These are phyloP conservation scores for Scytalidium lignicola DNA, from an alignment of 2,329 filamentous ascomycete species.

Conservation along the genomic window DNA sequence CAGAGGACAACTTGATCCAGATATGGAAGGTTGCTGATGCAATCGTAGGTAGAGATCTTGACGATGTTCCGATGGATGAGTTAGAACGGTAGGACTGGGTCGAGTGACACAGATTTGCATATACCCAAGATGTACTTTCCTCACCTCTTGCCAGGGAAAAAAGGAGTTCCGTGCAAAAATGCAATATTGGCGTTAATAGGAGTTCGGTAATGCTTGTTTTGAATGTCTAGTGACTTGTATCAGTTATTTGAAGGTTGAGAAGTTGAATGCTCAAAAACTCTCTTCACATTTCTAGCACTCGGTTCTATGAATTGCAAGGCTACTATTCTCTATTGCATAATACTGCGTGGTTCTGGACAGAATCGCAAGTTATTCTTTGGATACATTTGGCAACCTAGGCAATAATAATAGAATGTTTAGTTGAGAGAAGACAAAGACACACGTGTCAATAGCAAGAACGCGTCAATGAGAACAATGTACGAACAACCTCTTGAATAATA, in stretches of 20 bases:
- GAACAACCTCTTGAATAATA: no score
- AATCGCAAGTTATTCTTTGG: no score
- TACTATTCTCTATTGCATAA: background rate
- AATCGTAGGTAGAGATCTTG: constrained; percentile 72
- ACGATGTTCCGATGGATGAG: constrained; percentile 71
- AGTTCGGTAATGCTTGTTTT: background rate
- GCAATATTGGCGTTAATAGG: constrained; percentile 9
- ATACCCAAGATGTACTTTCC: constrained; percentile 11
- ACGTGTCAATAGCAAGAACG: background rate
- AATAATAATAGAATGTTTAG: no score
- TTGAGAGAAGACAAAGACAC: background rate
- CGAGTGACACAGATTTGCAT: constrained; percentile 7
- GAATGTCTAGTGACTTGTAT: background rate
- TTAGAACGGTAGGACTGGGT: constrained; percentile 50
- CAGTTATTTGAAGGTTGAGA: background rate
- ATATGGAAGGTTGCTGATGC: constrained; percentile 85
- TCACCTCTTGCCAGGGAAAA: background rate
- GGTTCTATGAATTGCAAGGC: no score
- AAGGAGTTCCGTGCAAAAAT: constrained; percentile 10
- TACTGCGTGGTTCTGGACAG: background rate
- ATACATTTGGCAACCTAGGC: no score
- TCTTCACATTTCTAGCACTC: background rate
- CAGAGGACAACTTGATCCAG: constrained; percentile 94
- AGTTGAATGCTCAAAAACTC: background rate
- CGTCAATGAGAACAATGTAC: no score